Evolutionary conservation across 257 asterid species (phyloP), one percentile per base, ranked within the genome.

Genomic region (Penstemon eatonii): DNA sequence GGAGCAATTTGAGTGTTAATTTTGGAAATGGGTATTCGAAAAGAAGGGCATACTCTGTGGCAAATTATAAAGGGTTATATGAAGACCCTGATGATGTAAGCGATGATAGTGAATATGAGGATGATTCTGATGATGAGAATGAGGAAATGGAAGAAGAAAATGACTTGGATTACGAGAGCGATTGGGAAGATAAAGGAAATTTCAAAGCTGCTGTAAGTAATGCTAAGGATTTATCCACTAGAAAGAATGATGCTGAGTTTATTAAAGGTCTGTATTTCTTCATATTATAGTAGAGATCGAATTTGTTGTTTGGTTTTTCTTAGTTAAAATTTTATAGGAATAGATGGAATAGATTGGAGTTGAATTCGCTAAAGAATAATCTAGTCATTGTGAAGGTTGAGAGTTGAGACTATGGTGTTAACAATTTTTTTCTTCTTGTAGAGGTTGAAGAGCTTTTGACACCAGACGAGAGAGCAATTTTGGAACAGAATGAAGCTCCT

Each of bases 391-490:
- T 25, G 18, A 33, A 4, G 10, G 11, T 39, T 1, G 37, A 19
- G 62, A 15, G 25, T 47, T 46, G 1, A 18, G 42, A n/a, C 11
- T 0, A 15, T 15, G 70, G 3, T 13, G 55, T 36, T 36, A 11
- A 59, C 51, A 18, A 7, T 56, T n/a, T 46, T 63, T 73, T 55
- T 10, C 74, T 71, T 44, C 42, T 70, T 69, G 74, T 87, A 93
- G 98, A 93, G 75, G 91, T 88, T 47, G 95, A 90, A 57, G 85
- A 78, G 80, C 83, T 86, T 70, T 83, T 93, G 90, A 69, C 72
- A 33, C 83, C 90, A 5, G 94, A 85, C 77, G 97, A 93, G 79
- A 82, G 85, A 75, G 92, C 80, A 42, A 87, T 90, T 78, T 70
- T 93, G 81, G 85, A 85, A 61, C 79, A 59, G 72, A 85, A 85